Evolutionary conservation across 495 filamentous ascomycete species (phyloP).

Genomic region (Pseudevernia furfuracea): DNA sequence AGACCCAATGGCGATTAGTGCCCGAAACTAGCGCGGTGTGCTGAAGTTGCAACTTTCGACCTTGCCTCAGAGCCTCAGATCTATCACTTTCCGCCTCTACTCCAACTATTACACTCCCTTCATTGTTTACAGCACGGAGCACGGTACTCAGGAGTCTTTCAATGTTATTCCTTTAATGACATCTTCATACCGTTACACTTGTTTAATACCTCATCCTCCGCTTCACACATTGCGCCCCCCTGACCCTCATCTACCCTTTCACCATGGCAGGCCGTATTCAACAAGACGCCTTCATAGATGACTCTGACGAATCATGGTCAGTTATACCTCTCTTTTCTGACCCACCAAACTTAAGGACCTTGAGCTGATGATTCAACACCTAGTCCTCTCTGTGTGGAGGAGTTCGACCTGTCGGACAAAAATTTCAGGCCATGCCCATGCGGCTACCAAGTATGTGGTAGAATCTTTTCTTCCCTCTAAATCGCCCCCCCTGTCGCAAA

Average conservation of each 20-base stretch:
- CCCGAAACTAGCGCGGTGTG: background rate
- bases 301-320: slow-evolving; percentile 90
- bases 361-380: background rate
- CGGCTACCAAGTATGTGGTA: slow-evolving; percentile 75
- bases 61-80: background rate
- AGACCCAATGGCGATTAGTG: slow-evolving; percentile 9
- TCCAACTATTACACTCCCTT: slow-evolving; percentile 10
- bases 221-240: slow-evolving; percentile 18
- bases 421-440: slow-evolving; percentile 98
- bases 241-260: slow-evolving; percentile 19
- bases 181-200: slow-evolving; percentile 21
- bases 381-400: slow-evolving; percentile 96
- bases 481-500: background rate
- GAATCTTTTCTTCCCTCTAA: background rate
- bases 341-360: background rate
- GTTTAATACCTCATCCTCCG: slow-evolving; percentile 5
- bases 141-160: slow-evolving; percentile 11
- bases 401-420: slow-evolving; percentile 93
- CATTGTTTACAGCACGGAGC: slow-evolving; percentile 11
- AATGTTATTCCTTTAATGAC: slow-evolving; percentile 7
- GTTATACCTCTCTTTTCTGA: slow-evolving; percentile 18
- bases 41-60: slow-evolving; percentile 11
- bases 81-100: background rate
- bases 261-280: slow-evolving; percentile 35
- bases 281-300: slow-evolving; percentile 95